phyloP scores from a whole-genome alignment of 192 early-diverging fungal species.

The Thamnidium elegans region DNA sequence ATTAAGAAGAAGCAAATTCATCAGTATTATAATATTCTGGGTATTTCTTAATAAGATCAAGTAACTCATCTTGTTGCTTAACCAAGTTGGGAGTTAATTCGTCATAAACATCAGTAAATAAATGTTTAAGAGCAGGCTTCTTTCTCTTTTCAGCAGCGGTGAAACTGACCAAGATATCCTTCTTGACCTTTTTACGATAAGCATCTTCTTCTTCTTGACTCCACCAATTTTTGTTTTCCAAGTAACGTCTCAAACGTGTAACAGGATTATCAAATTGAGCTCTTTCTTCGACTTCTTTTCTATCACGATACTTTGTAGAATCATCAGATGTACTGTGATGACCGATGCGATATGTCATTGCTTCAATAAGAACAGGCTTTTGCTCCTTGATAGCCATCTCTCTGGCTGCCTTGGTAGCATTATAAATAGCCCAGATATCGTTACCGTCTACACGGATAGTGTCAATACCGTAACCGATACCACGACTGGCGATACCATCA shows the following conservation, averaged over 20 bases:
- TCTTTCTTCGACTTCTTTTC: conserved; percentile 90
- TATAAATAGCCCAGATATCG: conserved; percentile 98
- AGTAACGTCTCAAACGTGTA: conserved; percentile 84
- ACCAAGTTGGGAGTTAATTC: conserved; percentile 72
- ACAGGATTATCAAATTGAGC: conserved; percentile 86
- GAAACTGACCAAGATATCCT: conserved; percentile 80
- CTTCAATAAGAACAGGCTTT: conserved; percentile 92
- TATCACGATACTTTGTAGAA: conserved; percentile 91
- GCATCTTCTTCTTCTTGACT: conserved; percentile 64
- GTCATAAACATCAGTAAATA: conserved; percentile 96
- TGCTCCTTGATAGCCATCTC: conserved; percentile 76
- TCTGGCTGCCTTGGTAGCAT: conserved; percentile 82
- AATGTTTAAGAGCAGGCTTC: conserved; percentile 78
- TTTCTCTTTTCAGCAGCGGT: conserved; percentile 79
- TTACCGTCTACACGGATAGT: conserved; percentile 98
- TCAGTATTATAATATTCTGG: conserved; percentile 72
- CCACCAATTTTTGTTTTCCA: conserved; percentile 87
- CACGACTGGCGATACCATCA: conserved; percentile 93
- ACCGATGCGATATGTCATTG: conserved; percentile 96
- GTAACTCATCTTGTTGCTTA: conserved; percentile 78
- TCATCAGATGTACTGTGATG: conserved; percentile 99
- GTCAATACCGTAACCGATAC: conserved; percentile 96
- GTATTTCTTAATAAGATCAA: conserved; percentile 75
- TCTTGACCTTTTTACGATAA: conserved; percentile 59
- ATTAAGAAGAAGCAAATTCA: conserved; percentile 21